These are phyloP conservation scores for Wakefieldia striispora DNA, from an alignment of 768 basidiomycete genomes.

Conservation along the genomic window DNA sequence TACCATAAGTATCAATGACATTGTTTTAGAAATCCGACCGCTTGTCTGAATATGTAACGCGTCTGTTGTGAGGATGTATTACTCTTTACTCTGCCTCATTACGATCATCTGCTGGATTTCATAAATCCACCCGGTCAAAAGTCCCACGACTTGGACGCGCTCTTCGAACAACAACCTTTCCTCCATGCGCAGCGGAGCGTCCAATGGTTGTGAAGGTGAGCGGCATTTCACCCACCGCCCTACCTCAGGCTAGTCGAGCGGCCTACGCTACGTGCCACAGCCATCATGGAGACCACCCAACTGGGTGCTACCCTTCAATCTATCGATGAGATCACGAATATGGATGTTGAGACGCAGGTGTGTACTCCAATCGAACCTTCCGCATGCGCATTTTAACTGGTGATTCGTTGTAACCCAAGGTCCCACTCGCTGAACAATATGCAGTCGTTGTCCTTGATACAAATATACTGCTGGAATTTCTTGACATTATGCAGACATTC, in stretches of 20 bases:
- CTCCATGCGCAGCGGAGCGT: background rate
- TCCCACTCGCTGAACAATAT: constrained; percentile 39
- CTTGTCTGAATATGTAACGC: too few species aligned
- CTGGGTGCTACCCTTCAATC: constrained; percentile 44
- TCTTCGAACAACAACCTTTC: background rate
- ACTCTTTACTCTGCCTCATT: background rate
- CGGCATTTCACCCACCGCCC: background rate
- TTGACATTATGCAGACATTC: constrained; percentile 63
- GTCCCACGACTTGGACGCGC: constrained; percentile 6
- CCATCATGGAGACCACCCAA: constrained; percentile 4
- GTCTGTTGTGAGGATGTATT: too few species aligned
- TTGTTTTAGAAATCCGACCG: constrained; percentile 2
- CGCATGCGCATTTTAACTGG: background rate
- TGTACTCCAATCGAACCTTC: constrained; percentile 13
- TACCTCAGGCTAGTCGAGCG: background rate
- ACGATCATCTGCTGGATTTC: background rate
- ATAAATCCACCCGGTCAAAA: background rate
- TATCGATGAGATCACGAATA: constrained; percentile 56
- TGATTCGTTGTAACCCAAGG: constrained; percentile 27
- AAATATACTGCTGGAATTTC: constrained; percentile 69
- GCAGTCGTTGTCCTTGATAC: constrained; percentile 71
- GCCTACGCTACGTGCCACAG: constrained; percentile 3
- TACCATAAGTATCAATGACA: constrained; percentile 8
- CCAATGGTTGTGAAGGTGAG: constrained; percentile 10
- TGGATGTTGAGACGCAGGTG: constrained; percentile 77